phyloP scores from a whole-genome alignment of 208 protist species.

The Trypanosoma grayi region DNA sequence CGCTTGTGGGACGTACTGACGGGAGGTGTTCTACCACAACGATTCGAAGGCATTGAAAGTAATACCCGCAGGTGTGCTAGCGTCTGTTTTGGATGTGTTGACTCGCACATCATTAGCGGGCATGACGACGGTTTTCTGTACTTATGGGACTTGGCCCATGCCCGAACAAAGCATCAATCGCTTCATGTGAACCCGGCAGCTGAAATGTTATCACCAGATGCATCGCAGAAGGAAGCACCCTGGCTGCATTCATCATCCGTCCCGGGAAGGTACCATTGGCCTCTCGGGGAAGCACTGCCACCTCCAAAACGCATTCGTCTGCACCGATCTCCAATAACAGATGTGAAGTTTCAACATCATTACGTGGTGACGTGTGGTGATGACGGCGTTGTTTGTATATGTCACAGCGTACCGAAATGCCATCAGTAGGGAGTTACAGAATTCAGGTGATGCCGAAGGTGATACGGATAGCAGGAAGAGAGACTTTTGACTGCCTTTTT shows the following conservation, averaged over 20 bases:
- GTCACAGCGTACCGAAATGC: constrained; percentile 22
- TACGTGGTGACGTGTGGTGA: constrained; percentile 67
- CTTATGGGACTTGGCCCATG: constrained; percentile 55
- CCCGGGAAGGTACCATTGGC: constrained; percentile 17
- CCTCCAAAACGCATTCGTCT: constrained; percentile 37
- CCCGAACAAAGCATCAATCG: neutral
- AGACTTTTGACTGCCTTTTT: neutral
- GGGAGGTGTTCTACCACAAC: constrained; percentile 45
- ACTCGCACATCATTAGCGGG: constrained; percentile 61
- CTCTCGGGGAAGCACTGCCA: constrained; percentile 14
- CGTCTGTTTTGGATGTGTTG: constrained; percentile 53
- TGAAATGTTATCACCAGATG: neutral
- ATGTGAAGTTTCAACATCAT: constrained; percentile 65
- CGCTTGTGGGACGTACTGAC: constrained; percentile 77
- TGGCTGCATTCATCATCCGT: neutral
- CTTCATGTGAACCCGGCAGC: neutral
- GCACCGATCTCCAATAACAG: constrained; percentile 51
- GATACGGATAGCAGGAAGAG: neutral
- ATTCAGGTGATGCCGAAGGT: neutral
- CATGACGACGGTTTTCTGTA: constrained; percentile 70
- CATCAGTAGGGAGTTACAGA: neutral
- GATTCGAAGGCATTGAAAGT: constrained; percentile 60
- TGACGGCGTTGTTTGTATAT: constrained; percentile 63
- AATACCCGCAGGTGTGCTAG: constrained; percentile 48
- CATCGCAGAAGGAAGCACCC: constrained; percentile 9